Base-by-base conservation (phyloP, 192 early-diverging fungal species). In the Glomus cerebriforme region DNA sequence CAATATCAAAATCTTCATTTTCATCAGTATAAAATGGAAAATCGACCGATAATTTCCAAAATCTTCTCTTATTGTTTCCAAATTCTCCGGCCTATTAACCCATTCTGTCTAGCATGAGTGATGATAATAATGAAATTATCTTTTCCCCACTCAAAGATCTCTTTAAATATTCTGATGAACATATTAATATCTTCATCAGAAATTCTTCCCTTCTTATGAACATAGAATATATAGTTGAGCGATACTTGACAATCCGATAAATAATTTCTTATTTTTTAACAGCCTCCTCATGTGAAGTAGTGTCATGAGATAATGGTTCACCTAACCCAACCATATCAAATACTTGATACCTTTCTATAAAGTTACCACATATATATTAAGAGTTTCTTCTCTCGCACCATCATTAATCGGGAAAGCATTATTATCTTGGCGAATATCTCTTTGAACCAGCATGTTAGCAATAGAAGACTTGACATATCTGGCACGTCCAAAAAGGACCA, bases 11-110 rank as follows among this genome's bases (percentile, higher is more conserved):
- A n/a, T 0, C 35, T 39, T 37, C 35, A 47, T 22, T 15, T 39
- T 26, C 5, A 26, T 39, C 49, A 34, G 58, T 29, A n/a, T n/a
- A n/a, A 29, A 65, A 74, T 10, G 68, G 81, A 59, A 78, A 78
- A 70, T 78, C 76, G 17, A 76, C 77, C 29, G 81, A 37, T 65
- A 66, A 62, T 78, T 49, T 45, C 81, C 81, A 73, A 78, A 81
- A 24, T 59, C 26, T 7, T 63, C 19, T 5, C 12, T 27, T 31
- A 81, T 67, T 6, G 10, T 65, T 17, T 65, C 26, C 17, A 27
- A 17, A 54, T 81, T 81, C 8, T 47, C 13, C n/a, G n/a, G n/a
- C n/a, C n/a, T n/a, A 34, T 24, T 22, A 3, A 78, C 59, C 81
- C 81, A 81, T 34, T 65, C n/a, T 13, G 29, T 26, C 63, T 63